Conservation (phyloP, 306 rosid genomes). For the Begonia fuchsioides region DNA sequence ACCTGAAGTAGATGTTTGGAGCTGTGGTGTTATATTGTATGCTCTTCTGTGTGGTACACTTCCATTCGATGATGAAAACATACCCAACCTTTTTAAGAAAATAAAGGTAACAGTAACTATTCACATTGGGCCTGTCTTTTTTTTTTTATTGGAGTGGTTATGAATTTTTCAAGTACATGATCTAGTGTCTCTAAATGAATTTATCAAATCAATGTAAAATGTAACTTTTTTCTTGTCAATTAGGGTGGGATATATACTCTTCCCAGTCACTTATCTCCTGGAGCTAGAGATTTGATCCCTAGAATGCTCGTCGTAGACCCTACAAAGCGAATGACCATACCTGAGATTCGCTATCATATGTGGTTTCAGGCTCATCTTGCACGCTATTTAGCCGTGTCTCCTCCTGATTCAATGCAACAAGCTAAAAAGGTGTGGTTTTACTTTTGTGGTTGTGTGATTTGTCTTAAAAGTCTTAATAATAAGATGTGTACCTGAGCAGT, state of each 20-base stretch:
- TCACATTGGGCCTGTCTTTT: too few species aligned
- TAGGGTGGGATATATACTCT: constrained; percentile 92
- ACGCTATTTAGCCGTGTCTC: constrained; percentile 82
- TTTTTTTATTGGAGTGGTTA: not conserved
- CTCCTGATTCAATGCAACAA: constrained; percentile 71
- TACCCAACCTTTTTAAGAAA: constrained; percentile 63
- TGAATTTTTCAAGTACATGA: too few species aligned
- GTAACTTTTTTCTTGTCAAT: constrained; percentile 3
- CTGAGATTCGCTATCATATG: constrained; percentile 78
- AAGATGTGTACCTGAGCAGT: too few species aligned
- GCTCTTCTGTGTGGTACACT: constrained; percentile 94
- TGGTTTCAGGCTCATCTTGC: constrained; percentile 95
- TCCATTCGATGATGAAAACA: constrained; percentile 84
- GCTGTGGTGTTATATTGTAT: constrained; percentile 79
- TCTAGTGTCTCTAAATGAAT: too few species aligned
- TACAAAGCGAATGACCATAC: constrained; percentile 77
- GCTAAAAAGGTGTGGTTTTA: constrained; percentile 44
- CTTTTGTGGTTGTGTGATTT: not conserved
- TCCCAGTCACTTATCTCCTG: constrained; percentile 80
- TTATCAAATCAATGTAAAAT: too few species aligned
- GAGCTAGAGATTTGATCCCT: constrained; percentile 83
- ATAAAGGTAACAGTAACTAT: constrained; percentile 38
- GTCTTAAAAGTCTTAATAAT: too few species aligned
- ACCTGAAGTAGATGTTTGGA: constrained; percentile 54
- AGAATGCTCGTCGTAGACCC: constrained; percentile 91